Percentiles rank a stretch among this genome's conserved stretches.
Evolutionary conservation across 805 yeast genomes (phyloP).

Genomic region (Yamadazyma tumulicola): DNA sequence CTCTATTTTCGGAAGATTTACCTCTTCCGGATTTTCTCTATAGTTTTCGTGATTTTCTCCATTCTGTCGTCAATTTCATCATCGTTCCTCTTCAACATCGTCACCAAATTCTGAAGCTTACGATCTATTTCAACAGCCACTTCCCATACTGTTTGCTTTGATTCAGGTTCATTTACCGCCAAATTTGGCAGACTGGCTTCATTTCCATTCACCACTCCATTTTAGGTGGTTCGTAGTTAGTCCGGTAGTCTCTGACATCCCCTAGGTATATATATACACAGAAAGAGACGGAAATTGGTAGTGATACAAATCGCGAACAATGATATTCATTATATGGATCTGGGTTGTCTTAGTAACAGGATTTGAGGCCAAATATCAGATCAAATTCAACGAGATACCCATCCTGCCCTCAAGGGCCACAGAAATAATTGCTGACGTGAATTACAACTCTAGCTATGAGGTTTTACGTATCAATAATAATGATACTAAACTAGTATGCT

Average conservation of each 20-base stretch:
- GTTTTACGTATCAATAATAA: constrained; percentile 6
- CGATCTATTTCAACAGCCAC: constrained; percentile 32
- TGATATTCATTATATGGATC: background rate
- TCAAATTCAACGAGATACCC: constrained; percentile 7
- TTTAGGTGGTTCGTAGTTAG: constrained; percentile 34
- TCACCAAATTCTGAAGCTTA: constrained; percentile 19
- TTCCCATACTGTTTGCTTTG: constrained; percentile 24
- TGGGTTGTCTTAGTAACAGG: background rate
- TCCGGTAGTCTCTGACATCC: constrained; percentile 15
- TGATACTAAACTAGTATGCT: constrained; percentile 9
- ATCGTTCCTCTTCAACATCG: constrained; percentile 24
- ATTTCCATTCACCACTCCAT: constrained; percentile 19
- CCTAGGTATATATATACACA: background rate
- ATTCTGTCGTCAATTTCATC: constrained; percentile 24
- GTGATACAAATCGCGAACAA: background rate
- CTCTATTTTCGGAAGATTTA: background rate
- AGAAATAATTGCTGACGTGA: background rate
- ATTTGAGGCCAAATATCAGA: constrained; percentile 9
- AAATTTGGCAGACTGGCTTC: too few species aligned
- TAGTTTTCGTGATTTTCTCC: constrained; percentile 16
- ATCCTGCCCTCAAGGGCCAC: constrained; percentile 1
- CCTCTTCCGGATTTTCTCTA: constrained; percentile 1
- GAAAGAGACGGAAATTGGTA: background rate
- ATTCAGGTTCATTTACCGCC: background rate
- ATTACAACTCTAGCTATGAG: constrained; percentile 7